Conservation (phyloP, 2,329 filamentous ascomycete species). For the Furcasterigmium sp. region DNA sequence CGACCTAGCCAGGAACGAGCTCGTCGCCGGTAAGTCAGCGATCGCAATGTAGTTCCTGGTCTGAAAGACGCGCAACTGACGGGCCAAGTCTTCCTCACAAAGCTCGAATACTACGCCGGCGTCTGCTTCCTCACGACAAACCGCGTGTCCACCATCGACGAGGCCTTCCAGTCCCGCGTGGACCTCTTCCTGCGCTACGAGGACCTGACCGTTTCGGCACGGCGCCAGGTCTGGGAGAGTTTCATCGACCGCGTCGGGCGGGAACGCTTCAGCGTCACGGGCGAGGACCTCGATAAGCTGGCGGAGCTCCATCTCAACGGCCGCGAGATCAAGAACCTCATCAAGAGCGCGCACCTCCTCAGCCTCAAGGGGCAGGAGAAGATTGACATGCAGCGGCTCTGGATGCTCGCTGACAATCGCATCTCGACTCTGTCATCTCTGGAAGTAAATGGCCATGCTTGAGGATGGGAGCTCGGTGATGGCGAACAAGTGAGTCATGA, state of each 20-base stretch:
- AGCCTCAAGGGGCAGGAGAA: conserved; percentile 19
- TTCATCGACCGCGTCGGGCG: conserved; percentile 23
- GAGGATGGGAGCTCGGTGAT: too few relatives aligned
- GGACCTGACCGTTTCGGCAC: conserved; percentile 19
- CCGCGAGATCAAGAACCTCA: conserved; percentile 40
- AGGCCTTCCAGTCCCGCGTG: conserved; percentile 23
- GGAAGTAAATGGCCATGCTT: background rate
- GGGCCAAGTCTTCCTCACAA: conserved; percentile 18
- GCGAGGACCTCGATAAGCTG: conserved; percentile 23
- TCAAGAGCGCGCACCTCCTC: conserved; percentile 31
- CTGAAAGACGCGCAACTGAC: too few relatives aligned
- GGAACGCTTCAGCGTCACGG: conserved; percentile 17
- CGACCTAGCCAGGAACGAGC: conserved; percentile 30
- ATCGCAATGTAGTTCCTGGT: conserved; percentile 6
- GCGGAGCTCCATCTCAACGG: conserved; percentile 35
- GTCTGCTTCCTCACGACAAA: conserved; percentile 25
- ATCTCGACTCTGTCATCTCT: background rate
- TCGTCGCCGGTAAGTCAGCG: conserved; percentile 23
- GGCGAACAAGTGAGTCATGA: too few relatives aligned
- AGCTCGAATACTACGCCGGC: conserved; percentile 23
- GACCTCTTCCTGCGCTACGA: conserved; percentile 31
- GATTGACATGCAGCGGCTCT: conserved; percentile 20
- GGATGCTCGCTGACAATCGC: conserved; percentile 26
- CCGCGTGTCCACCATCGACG: conserved; percentile 20
- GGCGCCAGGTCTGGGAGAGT: conserved; percentile 28